Evolutionary conservation across 306 rosid genomes (phyloP), one percentile per base, ranked within the genome.

Genomic region (Leucaena leucocephala): DNA sequence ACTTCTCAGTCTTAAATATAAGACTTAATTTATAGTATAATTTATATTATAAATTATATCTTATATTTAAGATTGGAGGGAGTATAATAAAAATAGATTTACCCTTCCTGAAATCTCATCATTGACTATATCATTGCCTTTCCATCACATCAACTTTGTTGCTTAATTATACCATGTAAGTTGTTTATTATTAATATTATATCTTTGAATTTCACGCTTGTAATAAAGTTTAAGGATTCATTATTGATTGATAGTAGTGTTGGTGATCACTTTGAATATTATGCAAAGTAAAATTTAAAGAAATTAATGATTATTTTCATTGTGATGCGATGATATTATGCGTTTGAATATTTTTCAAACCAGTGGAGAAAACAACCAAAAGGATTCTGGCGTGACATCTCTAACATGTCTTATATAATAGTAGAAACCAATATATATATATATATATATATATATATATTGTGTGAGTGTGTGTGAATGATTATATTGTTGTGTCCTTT

Each of bases 121-220:
- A 76, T 79, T 82, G 84, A 82, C 80, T 59, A 35, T 69, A 71
- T 75, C 35, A 81, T 74, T 78, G 34, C 74, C 72, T 74, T 64
- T 15, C 68, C 12, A 35, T 35, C 68, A 63, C 44, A 10, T 61
- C 67, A 61, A 61, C 67, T 61, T 61, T 59, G 36, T 4, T 59
- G 38, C 65, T 59, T 22, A 22, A 57, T 58, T 10, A 8, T 55
- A 52, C 19, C 62, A 19, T 55, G 62, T 19, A 2, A 55, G 34
- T 55, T 19, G 8, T 17, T n/a, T 16, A 16, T 54, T 52, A 50
- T 16, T 50, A 50, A 50, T 48, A 33, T 11, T 34, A 36, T 36
- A 14, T 14, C 40, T 82, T 58, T 71, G 68, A 76, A 52, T 64
- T 71, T 79, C 82, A 79, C 77, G 80, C 84, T 44, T 77, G 82